Evolutionary conservation across 2,329 filamentous ascomycete genomes (phyloP), one percentile per base, ranked within the genome.

Genomic region (Phialophora expanda): DNA sequence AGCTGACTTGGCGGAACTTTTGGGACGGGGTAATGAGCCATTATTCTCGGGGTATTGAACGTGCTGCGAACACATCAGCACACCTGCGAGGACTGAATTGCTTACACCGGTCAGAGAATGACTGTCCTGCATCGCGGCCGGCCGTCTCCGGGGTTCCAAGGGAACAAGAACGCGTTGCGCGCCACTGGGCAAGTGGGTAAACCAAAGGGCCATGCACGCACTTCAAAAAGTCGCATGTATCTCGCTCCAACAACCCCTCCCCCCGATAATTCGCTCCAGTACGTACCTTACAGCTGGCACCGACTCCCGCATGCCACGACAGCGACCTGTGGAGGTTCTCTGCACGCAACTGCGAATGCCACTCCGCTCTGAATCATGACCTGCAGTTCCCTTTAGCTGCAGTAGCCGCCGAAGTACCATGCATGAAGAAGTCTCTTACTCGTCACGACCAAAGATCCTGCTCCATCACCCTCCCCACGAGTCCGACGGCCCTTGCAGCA

Each of bases 341-440:
- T 28, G 12, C 26, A 41, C 26, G 41, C 28, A 14, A 22, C 59
- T 50, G 28, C 30, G 22, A 51, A 56, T 61, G 34, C 28, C 7
- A 57, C 30, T 61, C 30, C 30, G 54, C 24, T 51, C 22, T 34
- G 28, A 55, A 14, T 11, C 17, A 67, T 67, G 56, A 67, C 66
- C 44, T 53, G 56, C 62, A 68, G 59, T 22, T 51, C 8, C 38
- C 26, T 17, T 51, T 44, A 44, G 38, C 38, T 56, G 56, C 46
- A 30, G 62, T 56, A n/a, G 14, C 5, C 44, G 44, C 61, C 61
- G 56, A 69, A 69, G 66, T 62, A 69, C 66, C 61, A 60, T 64
- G 66, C 66, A 66, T 69, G 61, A 63, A 38, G 24, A 26, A 12
- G 14, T 53, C 20, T 54, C 46, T 38, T 22, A 61, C 58, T 61